Conservation (phyloP, 129 eudicot species). For the Chrysanthemum lavandulifolium region DNA sequence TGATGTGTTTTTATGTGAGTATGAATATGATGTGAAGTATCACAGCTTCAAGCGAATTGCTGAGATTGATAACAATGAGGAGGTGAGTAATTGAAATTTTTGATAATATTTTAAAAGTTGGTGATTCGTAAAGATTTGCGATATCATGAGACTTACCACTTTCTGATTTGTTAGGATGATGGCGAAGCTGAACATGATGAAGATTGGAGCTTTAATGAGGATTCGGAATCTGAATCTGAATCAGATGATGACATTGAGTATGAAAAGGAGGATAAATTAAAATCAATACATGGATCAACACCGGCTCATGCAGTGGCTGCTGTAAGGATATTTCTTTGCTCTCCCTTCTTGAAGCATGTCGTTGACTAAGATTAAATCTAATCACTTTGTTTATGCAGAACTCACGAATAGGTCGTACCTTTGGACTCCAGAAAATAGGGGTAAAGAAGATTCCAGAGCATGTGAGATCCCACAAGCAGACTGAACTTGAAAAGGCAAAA, state of each 20-base stretch:
- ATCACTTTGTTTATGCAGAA: conserved; percentile 47
- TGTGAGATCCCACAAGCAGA: conserved; percentile 75
- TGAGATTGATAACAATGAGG: conserved; percentile 57
- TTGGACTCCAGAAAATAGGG: conserved; percentile 91
- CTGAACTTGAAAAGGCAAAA: conserved; percentile 94
- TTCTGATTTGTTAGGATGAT: conserved; percentile 55
- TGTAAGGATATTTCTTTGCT: conserved; percentile 46
- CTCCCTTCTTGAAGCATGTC: neutral
- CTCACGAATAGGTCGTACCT: conserved; percentile 68
- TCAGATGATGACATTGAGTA: conserved; percentile 64
- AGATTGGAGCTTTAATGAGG: conserved; percentile 63
- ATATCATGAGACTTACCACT: conserved; percentile 9
- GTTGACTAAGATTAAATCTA: conserved; percentile 10
- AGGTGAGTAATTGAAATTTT: conserved; percentile 38
- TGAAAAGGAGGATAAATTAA: conserved; percentile 51
- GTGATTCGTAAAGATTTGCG: neutral
- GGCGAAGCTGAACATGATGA: conserved; percentile 62
- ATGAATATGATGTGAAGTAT: conserved; percentile 81
- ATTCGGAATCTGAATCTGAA: conserved; percentile 54
- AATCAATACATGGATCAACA: conserved; percentile 42
- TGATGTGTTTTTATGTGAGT: conserved; percentile 91
- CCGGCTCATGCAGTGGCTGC: conserved; percentile 71
- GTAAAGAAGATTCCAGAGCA: conserved; percentile 86
- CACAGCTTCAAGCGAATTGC: conserved; percentile 90
- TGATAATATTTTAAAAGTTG: neutral